Evolutionary conservation across 257 asterid species (phyloP), one percentile per base, ranked within the genome.

Genomic region (Nicotiana obtusifolia): DNA sequence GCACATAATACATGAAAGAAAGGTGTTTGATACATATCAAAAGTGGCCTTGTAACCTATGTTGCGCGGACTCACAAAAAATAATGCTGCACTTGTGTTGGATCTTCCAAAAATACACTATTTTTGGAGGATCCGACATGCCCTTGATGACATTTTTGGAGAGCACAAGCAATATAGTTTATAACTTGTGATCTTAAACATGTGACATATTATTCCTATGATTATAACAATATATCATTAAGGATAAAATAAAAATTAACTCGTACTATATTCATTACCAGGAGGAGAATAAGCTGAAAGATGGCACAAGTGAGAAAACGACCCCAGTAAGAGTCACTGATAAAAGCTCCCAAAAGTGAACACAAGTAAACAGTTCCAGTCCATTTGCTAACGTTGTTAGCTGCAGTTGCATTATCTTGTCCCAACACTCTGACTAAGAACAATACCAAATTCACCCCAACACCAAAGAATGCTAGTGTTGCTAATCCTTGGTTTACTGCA

Each of bases 301-400:
- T 64, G 16, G 93, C 89, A 76, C 98, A 92, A 7, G 98, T 92
- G 17, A 88, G 82, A 81, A 86, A 94, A 10, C 98, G 91, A 8
- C 98, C 98, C 98, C 92, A 91, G 69, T 94, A 94, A 0, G 98
- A 94, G 81, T 94, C 98, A 33, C 97, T 94, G 22, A 94, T 91
- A 81, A 94, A 94, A 15, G 98, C 98, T 76, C 95, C 98, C 1
- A 94, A 15, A 20, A 94, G 87, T 0, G 98, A 91, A 90, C 94
- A 94, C 77, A 94, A 75, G 80, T 94, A 92, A 10, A 92, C 97
- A 0, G 97, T 92, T 71, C 98, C 98, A 0, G 95, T 94, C 98
- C 98, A 94, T 65, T 84, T 90, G 89, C 97, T 92, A 16, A 94
- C 97, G 24, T 88, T 92, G 47, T 94, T 91, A 20, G 98, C 98